Evolutionary conservation across 352 stramenopile species (phyloP), one percentile per base, ranked within the genome.

Genomic region (Bremia lactucae): DNA sequence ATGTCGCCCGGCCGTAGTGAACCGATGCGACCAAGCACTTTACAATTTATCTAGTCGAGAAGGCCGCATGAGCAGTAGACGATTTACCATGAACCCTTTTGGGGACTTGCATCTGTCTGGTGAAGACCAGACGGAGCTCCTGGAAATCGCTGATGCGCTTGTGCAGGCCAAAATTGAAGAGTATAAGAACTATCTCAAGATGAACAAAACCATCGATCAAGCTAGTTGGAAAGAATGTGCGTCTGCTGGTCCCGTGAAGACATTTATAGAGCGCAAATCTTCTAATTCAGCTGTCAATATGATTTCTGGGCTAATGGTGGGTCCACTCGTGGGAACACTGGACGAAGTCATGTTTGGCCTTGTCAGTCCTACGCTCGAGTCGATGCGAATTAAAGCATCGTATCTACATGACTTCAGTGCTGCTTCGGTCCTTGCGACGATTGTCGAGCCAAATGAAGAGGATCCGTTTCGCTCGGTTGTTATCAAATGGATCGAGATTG

Each of bases 401-500:
- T n/a, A n/a, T n/a, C n/a, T n/a, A n/a, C n/a, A n/a, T n/a, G n/a
- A n/a, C n/a, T n/a, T n/a, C n/a, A n/a, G n/a, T n/a, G n/a, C n/a
- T n/a, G n/a, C n/a, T n/a, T n/a, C n/a, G n/a, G n/a, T n/a, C n/a
- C n/a, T 37, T 8, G 31, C 31, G 1, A 37, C 15, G 9, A 19
- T 37, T 23, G 31, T 37, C 2, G 31, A 24, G 31, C 31, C 14
- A 14, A 37, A 15, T 15, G 31, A 15, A n/a, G 31, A 37, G 3
- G 31, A 37, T 8, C 31, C 31, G 2, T 37, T 37, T 2, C 15
- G 3, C 1, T 23, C 31, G 3, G 16, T 13, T 23, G 16, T 37
- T 3, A 18, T 37, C 3, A 37, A 37, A n/a, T 37, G 31, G 31
- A 37, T 37, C 15, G 31, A 37, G 31, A 37, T 37, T 18, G 31